A percentile compares a stretch with the other conserved stretches of the same genome.
These are phyloP conservation scores for Jatropha multifida DNA, from an alignment of 441 rosid genomes.

Conservation along the genomic window DNA sequence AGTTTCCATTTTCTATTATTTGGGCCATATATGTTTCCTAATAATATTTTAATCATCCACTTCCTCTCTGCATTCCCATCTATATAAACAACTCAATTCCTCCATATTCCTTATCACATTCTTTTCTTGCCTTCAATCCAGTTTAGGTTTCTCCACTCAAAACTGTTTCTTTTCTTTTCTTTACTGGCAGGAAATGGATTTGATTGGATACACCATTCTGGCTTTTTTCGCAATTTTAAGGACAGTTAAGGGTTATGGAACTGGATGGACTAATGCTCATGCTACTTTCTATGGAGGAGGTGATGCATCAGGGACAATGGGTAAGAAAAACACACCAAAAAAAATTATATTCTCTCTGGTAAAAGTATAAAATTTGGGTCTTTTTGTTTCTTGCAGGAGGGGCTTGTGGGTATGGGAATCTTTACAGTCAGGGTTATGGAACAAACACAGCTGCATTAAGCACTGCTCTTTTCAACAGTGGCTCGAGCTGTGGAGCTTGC, in stretches of 20 bases:
- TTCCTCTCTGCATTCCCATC: not conserved
- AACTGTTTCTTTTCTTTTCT: not conserved
- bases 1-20: not conserved
- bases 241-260: slow-evolving; percentile 23
- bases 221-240: slow-evolving; percentile 16
- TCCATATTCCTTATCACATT: not conserved
- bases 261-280: slow-evolving; percentile 34
- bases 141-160: not conserved
- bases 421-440: slow-evolving; percentile 48
- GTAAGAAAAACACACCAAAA: slow-evolving; percentile 18
- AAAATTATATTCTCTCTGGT: too few species aligned
- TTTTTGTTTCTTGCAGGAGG: slow-evolving; percentile 30
- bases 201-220: slow-evolving; percentile 19
- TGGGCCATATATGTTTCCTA: not conserved
- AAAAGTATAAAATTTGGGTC: not conserved
- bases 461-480: slow-evolving; percentile 42
- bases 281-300: slow-evolving; percentile 48
- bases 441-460: slow-evolving; percentile 44
- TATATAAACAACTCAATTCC: slow-evolving; percentile 7
- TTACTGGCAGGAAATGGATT: slow-evolving; percentile 15
- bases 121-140: not conserved
- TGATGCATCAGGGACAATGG: slow-evolving; percentile 53
- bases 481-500: slow-evolving; percentile 45
- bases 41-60: too few species aligned
- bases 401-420: slow-evolving; percentile 47